Conservation (phyloP, 176 grass and related monocot genomes). For the Triticum monococcum region DNA sequence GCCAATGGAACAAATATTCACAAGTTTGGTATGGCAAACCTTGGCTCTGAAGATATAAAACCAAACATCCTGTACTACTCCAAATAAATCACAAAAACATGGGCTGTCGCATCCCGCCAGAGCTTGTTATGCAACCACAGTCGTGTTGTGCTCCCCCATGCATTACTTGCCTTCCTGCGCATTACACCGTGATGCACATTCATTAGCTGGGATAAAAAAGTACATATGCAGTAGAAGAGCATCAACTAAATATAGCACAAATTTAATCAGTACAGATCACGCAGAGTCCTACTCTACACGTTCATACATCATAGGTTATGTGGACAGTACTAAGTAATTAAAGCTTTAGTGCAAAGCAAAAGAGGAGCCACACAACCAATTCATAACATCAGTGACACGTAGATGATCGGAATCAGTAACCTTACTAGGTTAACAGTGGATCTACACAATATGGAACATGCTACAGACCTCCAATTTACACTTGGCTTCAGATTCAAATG, state of each 20-base stretch:
- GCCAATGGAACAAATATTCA: neutral
- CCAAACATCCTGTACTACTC: neutral
- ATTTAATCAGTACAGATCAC: neutral
- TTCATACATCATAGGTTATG: neutral
- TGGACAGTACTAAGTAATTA: too few species aligned
- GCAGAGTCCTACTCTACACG: neutral
- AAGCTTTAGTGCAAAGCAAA: too few species aligned
- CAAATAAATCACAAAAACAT: neutral
- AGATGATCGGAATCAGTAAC: too few species aligned
- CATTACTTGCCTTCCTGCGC: constrained; percentile 10
- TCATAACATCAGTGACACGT: too few species aligned
- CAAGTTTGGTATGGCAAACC: neutral
- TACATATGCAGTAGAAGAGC: neutral
- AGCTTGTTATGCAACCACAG: neutral
- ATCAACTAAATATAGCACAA: neutral
- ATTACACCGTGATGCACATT: neutral
- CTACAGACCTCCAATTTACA: too few species aligned
- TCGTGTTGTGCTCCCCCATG: neutral
- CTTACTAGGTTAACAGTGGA: too few species aligned
- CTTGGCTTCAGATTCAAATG: too few species aligned
- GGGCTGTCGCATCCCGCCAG: neutral
- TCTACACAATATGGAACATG: too few species aligned
- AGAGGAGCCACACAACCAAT: too few species aligned
- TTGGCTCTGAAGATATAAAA: neutral
- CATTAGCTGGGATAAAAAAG: neutral